phyloP scores from a whole-genome alignment of 371 early-diverging fungal genomes.

The Mortierella sp. region DNA sequence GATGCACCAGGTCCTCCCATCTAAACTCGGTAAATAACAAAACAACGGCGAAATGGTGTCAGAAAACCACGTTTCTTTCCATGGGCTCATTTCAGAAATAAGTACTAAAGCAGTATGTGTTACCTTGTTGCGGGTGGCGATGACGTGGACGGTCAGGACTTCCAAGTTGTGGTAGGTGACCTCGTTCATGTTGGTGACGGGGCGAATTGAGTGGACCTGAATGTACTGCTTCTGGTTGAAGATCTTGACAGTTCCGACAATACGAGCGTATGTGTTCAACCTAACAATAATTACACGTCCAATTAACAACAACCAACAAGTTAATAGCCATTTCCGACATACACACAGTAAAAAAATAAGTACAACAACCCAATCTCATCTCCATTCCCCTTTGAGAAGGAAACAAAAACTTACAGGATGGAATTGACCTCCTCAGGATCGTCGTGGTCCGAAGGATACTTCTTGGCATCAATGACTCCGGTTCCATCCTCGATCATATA shows the following conservation, averaged over 20 bases:
- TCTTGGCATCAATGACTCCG: slow-evolving; percentile 41
- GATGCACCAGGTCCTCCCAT: background rate
- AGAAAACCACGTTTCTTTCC: background rate
- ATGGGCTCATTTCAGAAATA: background rate
- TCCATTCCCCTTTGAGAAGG: background rate
- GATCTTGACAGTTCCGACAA: slow-evolving; percentile 29
- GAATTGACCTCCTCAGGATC: slow-evolving; percentile 15
- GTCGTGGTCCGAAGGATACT: slow-evolving; percentile 30
- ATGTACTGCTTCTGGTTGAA: slow-evolving; percentile 25
- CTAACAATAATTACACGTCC: slow-evolving; percentile 12
- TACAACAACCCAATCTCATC: too few species aligned
- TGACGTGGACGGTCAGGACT: slow-evolving; percentile 34
- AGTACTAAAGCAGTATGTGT: background rate
- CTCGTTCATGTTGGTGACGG: slow-evolving; percentile 35
- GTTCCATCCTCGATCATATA: slow-evolving; percentile 50
- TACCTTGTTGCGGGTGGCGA: slow-evolving; percentile 45
- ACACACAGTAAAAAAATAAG: too few species aligned
- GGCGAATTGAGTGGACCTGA: slow-evolving; percentile 29
- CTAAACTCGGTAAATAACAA: background rate
- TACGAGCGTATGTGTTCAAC: slow-evolving; percentile 28
- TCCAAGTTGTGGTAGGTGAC: slow-evolving; percentile 44
- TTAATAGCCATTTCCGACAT: too few species aligned
- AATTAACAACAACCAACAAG: background rate
- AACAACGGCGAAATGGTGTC: background rate
- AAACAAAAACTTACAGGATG: slow-evolving; percentile 26